Evolutionary conservation across 2,329 filamentous ascomycete genomes (phyloP).

Genomic region (Karstenula rhodostoma): DNA sequence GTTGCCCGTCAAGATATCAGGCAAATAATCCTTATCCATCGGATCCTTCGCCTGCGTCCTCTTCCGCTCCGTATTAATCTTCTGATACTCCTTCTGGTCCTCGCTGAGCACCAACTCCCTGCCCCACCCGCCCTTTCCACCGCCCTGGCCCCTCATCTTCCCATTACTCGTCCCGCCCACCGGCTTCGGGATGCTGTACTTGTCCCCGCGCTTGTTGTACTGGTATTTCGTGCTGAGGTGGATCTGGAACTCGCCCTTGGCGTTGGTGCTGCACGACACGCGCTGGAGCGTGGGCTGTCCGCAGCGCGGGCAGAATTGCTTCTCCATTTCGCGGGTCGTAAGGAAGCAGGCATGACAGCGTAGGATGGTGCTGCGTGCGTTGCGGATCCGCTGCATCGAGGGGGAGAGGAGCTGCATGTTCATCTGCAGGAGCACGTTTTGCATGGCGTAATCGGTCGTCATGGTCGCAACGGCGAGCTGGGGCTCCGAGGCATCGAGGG

Average conservation of each 20-base stretch:
- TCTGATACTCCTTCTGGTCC: constrained; percentile 92
- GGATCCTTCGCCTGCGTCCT: constrained; percentile 78
- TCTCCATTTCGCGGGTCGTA: constrained; percentile 80
- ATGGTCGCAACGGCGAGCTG: constrained; percentile 88
- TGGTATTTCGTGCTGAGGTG: constrained; percentile 95
- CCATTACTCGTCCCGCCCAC: constrained; percentile 82
- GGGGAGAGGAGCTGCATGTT: constrained; percentile 89
- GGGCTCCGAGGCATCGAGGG: constrained; percentile 58
- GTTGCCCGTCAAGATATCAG: constrained; percentile 82
- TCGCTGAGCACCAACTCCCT: constrained; percentile 83
- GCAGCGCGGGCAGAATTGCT: constrained; percentile 92
- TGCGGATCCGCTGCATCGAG: constrained; percentile 78
- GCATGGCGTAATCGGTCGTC: constrained; percentile 96
- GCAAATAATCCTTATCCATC: constrained; percentile 95
- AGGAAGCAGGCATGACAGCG: constrained; percentile 85
- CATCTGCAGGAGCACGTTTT: constrained; percentile 94
- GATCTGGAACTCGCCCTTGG: constrained; percentile 80
- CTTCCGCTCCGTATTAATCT: constrained; percentile 69
- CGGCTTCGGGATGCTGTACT: constrained; percentile 92
- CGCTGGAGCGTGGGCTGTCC: constrained; percentile 87
- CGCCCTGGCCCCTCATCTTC: constrained; percentile 70
- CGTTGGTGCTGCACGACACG: constrained; percentile 84
- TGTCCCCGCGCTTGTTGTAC: constrained; percentile 92
- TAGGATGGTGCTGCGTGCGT: constrained; percentile 87
- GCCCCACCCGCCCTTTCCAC: constrained; percentile 89